Conservation (phyloP, 1,284 basidiomycete genomes). For the Testicularia cyperi region DNA sequence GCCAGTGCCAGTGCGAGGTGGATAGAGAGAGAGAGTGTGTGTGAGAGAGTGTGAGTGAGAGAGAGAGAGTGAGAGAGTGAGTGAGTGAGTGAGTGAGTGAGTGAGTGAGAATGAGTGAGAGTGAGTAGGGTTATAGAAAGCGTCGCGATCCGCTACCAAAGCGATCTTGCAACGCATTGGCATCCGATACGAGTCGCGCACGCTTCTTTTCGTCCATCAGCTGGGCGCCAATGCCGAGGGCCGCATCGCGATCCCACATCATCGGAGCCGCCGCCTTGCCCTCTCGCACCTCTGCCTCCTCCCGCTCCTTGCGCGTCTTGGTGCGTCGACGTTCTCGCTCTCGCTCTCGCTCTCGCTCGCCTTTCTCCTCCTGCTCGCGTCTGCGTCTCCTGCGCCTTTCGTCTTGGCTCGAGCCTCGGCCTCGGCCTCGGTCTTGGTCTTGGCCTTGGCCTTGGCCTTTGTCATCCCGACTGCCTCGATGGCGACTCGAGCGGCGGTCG, state of each 20-base stretch:
- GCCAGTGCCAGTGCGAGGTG: too few species aligned
- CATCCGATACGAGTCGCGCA: slow-evolving; percentile 24
- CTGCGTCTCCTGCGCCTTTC: background rate
- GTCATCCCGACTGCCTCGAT: too few species aligned
- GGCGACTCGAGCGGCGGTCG: too few species aligned
- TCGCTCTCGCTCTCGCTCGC: background rate
- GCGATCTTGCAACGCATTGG: slow-evolving; percentile 25
- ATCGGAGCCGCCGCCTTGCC: slow-evolving; percentile 24
- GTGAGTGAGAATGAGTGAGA: too few species aligned
- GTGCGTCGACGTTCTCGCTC: slow-evolving; percentile 7
- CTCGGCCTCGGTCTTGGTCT: too few species aligned
- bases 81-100: too few species aligned
- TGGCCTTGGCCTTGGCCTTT: too few species aligned
- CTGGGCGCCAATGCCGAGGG: slow-evolving; percentile 28
- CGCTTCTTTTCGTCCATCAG: slow-evolving; percentile 41
- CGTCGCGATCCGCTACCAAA: slow-evolving; percentile 35
- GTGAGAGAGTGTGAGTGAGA: too few species aligned
- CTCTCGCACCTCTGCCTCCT: slow-evolving; percentile 26
- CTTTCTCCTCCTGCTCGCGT: background rate
- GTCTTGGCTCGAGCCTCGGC: background rate
- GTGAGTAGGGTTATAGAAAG: too few species aligned
- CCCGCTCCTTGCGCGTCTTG: slow-evolving; percentile 22
- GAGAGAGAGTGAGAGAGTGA: too few species aligned
- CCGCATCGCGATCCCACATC: slow-evolving; percentile 45
- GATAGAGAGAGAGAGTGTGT: too few species aligned